phyloP scores from a whole-genome alignment of 2,329 filamentous ascomycete species.

The Pezicula neosporulosa region DNA sequence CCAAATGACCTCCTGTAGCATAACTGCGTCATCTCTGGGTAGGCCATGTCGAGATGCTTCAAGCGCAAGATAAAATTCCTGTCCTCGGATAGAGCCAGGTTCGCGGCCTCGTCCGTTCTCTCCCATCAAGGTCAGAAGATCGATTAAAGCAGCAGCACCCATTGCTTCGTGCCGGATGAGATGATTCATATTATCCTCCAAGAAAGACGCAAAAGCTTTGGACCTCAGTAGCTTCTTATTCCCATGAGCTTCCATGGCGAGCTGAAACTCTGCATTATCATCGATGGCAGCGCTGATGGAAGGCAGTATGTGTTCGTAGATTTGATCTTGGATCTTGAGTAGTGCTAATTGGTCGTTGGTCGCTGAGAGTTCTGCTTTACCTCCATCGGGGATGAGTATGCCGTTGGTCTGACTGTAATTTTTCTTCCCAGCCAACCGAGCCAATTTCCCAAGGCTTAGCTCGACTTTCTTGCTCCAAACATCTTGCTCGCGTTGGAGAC shows the following conservation, averaged over 20 bases:
- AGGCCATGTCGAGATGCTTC: constrained; percentile 40
- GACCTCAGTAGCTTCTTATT: constrained; percentile 53
- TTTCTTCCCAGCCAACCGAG: constrained; percentile 59
- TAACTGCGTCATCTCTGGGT: constrained; percentile 52
- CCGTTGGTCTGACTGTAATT: constrained; percentile 36
- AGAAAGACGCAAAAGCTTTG: constrained; percentile 64
- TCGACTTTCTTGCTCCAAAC: constrained; percentile 94
- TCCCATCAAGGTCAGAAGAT: constrained; percentile 74
- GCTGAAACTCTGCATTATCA: constrained; percentile 69
- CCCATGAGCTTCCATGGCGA: constrained; percentile 62
- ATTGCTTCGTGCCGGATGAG: constrained; percentile 72
- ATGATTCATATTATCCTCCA: constrained; percentile 66
- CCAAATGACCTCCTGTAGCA: constrained; percentile 69
- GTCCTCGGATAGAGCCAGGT: constrained; percentile 41
- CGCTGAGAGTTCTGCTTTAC: constrained; percentile 33
- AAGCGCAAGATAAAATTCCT: constrained; percentile 64
- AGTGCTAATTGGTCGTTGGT: constrained; percentile 24
- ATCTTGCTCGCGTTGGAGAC: constrained; percentile 68
- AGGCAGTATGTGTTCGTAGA: constrained; percentile 69
- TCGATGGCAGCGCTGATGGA: constrained; percentile 73
- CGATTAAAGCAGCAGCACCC: constrained; percentile 61
- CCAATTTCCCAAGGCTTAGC: constrained; percentile 82
- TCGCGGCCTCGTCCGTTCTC: constrained; percentile 35
- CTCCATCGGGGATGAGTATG: constrained; percentile 15
- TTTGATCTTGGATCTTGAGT: constrained; percentile 73